Evolutionary conservation across 371 early-diverging fungal genomes (phyloP).

Genomic region (Apophysomyces ossiformis): DNA sequence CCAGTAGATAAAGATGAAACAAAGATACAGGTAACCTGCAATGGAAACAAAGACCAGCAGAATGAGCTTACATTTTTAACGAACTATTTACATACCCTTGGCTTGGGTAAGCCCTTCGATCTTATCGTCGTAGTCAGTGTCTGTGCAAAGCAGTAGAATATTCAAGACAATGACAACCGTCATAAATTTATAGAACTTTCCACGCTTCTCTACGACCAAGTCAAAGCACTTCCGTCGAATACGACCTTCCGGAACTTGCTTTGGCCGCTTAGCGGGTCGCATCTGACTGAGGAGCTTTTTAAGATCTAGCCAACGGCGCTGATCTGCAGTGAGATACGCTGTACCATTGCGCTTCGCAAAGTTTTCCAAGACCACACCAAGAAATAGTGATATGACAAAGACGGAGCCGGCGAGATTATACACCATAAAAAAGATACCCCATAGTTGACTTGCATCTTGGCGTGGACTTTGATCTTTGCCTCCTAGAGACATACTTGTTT

Average conservation of each 20-base stretch:
- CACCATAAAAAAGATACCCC: conserved; percentile 68
- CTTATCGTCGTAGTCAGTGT: conserved; percentile 35
- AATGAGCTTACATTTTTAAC: background rate
- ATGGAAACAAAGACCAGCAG: conserved; percentile 11
- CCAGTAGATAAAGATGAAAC: conserved; percentile 53
- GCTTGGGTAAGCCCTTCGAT: conserved; percentile 26
- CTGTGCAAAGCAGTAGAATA: conserved; percentile 61
- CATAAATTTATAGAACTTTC: conserved; percentile 55
- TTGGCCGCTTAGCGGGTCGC: conserved; percentile 61
- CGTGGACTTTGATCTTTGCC: conserved; percentile 55
- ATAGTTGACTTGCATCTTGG: conserved; percentile 56
- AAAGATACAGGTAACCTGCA: conserved; percentile 53
- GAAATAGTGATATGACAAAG: conserved; percentile 68
- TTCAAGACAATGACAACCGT: conserved; percentile 55
- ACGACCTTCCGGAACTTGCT: conserved; percentile 34
- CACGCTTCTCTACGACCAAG: conserved; percentile 54
- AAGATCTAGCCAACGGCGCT: conserved; percentile 74
- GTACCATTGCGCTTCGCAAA: conserved; percentile 67
- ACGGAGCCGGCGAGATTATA: conserved; percentile 69
- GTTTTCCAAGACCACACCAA: conserved; percentile 74
- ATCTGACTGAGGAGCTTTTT: conserved; percentile 66
- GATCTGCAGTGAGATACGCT: conserved; percentile 70
- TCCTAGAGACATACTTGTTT: conserved; percentile 56
- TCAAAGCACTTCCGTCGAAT: conserved; percentile 54
- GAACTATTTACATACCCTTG: conserved; percentile 32